Conservation (phyloP, 208 protist species). For the Acanthamoeba healyi region DNA sequence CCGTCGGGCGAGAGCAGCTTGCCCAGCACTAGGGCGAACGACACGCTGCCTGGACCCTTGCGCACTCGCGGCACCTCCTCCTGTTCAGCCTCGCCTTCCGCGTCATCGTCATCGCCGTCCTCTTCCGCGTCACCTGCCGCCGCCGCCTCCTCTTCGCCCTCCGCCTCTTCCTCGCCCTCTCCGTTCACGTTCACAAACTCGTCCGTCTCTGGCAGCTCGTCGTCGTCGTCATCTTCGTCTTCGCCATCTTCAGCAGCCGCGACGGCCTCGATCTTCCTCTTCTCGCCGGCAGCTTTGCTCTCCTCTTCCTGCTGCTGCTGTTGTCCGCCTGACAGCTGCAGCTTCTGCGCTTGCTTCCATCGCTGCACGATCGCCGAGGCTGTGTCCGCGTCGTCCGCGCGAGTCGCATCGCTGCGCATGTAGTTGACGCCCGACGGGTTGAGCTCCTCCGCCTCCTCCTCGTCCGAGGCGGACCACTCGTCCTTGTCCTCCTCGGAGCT, state of each 20-base stretch:
- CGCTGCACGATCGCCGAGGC: background rate
- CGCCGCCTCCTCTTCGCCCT: no score
- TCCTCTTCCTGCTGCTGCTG: background rate
- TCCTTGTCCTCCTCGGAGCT: constrained; percentile 22
- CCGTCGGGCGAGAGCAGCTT: background rate
- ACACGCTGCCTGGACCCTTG: constrained; percentile 3
- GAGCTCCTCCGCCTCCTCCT: background rate
- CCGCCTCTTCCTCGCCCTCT: no score
- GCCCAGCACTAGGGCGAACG: constrained; percentile 13
- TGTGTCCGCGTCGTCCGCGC: background rate
- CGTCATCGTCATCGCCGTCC: no score
- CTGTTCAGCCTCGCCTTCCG: no score
- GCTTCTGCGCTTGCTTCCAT: constrained; percentile 28
- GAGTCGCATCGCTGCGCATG: background rate
- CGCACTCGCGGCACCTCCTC: background rate
- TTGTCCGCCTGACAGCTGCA: no score
- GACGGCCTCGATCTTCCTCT: constrained; percentile 6
- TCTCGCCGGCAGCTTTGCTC: background rate
- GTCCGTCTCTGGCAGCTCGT: background rate
- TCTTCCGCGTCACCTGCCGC: no score
- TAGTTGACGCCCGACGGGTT: no score
- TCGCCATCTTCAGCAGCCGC: background rate
- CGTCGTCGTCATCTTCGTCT: background rate
- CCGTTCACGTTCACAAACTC: no score
- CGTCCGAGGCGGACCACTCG: background rate